Evolutionary conservation across 192 early-diverging fungal species (phyloP).

Genomic region (Rhizophagus sp.): DNA sequence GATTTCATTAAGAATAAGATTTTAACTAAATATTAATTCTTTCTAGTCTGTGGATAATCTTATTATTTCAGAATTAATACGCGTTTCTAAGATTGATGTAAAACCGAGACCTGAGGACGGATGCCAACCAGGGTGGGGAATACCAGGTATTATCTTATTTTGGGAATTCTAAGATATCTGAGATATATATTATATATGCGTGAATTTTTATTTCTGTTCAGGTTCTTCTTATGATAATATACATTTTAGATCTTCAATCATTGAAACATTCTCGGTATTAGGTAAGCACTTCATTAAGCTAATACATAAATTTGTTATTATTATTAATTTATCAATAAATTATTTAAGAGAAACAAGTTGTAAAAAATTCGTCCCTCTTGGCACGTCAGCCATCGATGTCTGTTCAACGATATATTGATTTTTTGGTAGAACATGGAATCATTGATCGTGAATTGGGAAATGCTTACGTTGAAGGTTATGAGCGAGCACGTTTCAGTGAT

Average conservation of each 20-base stretch:
- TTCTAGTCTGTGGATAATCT: conserved; percentile 47
- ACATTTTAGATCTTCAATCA: conserved; percentile 55
- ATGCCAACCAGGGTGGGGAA: conserved; percentile 53
- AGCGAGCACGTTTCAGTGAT: conserved; percentile 54
- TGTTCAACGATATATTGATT: conserved; percentile 52
- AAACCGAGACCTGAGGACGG: conserved; percentile 49
- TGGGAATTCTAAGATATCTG: background rate
- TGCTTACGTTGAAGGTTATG: conserved; percentile 58
- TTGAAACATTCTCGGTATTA: conserved; percentile 55
- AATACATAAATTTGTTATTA: background rate
- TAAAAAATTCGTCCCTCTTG: conserved; percentile 38
- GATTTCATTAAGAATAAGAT: too few species aligned
- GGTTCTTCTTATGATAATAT: conserved; percentile 44
- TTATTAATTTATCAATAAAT: background rate
- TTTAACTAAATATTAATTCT: background rate
- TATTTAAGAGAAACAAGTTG: conserved; percentile 47
- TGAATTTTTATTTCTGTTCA: background rate
- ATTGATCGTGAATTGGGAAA: conserved; percentile 47
- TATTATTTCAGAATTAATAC: conserved; percentile 45
- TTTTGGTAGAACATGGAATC: conserved; percentile 47
- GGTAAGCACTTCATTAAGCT: conserved; percentile 35
- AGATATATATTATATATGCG: background rate
- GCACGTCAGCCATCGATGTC: conserved; percentile 51
- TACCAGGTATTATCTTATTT: conserved; percentile 38
- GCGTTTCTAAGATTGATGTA: conserved; percentile 41